These are phyloP conservation scores for Sporothrix curviconia DNA, from an alignment of 2,329 filamentous ascomycete genomes.

Conservation along the genomic window DNA sequence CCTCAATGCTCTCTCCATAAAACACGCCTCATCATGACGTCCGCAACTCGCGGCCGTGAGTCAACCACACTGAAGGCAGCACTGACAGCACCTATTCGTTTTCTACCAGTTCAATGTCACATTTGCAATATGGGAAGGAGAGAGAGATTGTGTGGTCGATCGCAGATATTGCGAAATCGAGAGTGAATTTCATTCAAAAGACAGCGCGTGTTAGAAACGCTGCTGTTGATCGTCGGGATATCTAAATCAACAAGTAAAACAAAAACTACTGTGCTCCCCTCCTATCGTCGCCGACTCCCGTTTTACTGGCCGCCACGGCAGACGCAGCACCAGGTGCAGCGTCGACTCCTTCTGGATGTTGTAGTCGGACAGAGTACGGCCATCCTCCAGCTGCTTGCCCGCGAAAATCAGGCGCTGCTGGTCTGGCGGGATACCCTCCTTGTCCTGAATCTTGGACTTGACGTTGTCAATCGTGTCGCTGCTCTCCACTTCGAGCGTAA, in stretches of 20 bases:
- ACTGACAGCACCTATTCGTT: not conserved
- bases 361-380: constrained; percentile 86
- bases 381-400: constrained; percentile 89
- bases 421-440: constrained; percentile 89
- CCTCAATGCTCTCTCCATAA: too few relatives aligned
- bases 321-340: constrained; percentile 65
- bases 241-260: constrained; percentile 10
- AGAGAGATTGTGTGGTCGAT: not conserved
- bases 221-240: constrained; percentile 1
- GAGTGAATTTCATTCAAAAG: not conserved
- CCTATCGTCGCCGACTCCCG: not conserved
- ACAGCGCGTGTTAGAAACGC: not conserved
- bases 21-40: too few relatives aligned
- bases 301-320: constrained; percentile 54
- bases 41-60: too few relatives aligned
- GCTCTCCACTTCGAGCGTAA: constrained; percentile 84
- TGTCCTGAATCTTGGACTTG: constrained; percentile 87
- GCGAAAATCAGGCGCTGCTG: constrained; percentile 92
- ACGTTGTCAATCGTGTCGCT: constrained; percentile 93
- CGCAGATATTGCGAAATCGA: not conserved
- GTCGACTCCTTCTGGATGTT: constrained; percentile 94
- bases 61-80: not conserved
- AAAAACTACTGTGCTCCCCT: not conserved
- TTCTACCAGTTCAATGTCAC: not conserved
- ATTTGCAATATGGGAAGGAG: not conserved